Base-by-base conservation (phyloP, 768 basidiomycete genomes). In the Leccinum variicolor region DNA sequence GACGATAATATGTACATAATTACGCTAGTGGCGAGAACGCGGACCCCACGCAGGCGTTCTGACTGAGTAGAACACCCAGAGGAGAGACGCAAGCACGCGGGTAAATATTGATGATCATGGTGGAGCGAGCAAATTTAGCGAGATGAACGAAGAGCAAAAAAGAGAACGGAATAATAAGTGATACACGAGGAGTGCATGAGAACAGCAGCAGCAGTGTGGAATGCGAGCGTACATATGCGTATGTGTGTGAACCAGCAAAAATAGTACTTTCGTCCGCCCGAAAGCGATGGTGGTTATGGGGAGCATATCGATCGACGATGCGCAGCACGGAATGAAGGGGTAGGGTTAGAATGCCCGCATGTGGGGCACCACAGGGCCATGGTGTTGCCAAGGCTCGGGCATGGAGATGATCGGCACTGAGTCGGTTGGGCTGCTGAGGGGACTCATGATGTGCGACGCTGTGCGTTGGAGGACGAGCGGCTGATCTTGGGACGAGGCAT, bases 321-420 rank as follows among this genome's bases (percentile, higher is more conserved):
- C 28, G 41, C 17, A 39, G 9, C 36, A 39, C 15, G 8, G 36
- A 39, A 39, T n/a, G 36, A n/a, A 39, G 17, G 1, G 6, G 11
- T n/a, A 15, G 26, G 10, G 19, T 60, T 45, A 70, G 19, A 70
- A 62, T 29, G 53, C 52, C 17, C 17, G 61, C 6, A 54, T 4
- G 46, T 55, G 28, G 26, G 56, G 47, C 4, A 57, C 13, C 41
- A 43, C 54, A 1, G 50, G 48, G 3, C 46, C 15, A 26, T 53
- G 61, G 8, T 49, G 23, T 9, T 33, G 36, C 69, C 71, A 71
- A 1, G 69, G 64, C 41, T 72, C 69, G 0, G 70, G 64, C 71
- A 72, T 70, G 14, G 55, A 8, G 2, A 66, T 3, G 3, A 45
- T 17, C 19, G 46, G 52, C 2, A 53, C 1, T 3, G 53, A 28